Base-by-base conservation (phyloP, 2,329 filamentous ascomycete genomes). In the Acrodontium crateriforme region DNA sequence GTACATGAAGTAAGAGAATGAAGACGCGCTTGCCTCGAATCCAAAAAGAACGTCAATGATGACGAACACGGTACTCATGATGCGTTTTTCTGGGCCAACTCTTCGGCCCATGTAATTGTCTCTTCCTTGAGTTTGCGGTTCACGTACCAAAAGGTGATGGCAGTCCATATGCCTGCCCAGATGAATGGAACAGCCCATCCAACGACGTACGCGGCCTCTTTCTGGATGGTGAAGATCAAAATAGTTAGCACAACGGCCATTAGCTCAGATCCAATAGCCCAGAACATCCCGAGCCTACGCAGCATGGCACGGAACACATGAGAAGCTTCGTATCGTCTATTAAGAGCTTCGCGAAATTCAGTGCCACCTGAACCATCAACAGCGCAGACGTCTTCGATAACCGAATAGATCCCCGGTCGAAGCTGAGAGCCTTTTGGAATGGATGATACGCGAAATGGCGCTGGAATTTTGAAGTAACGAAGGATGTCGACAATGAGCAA, bases 341-440 rank as follows among this genome's bases (percentile, higher is more conserved):
- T 66, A 18, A 69, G 50, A 3, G 59, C 47, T 39, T 67, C 60
- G 22, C 65, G 54, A 49, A 62, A 69, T 30, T 60, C 60, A 5
- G 63, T 68, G 5, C 62, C 62, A 13, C 65, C 65, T 9, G 52
- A 56, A 4, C 65, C 65, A 34, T 69, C 65, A 4, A 68, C 65
- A 3, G 63, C 63, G 22, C 59, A 56, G 15, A 69, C 52, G 38
- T 69, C 65, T 34, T 69, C 65, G 36, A 69, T 64, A 37, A 69
- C 54, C 6, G 56, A 56, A 47, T 69, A 69, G 36, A 69, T 63
- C 1, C 62, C 62, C 0, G 65, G 65, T 2, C 65, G 62, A 2
- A 69, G 52, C 24, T 62, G 60, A 0, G 61, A 55, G 22, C 63
- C 63, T 23, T 56, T 50, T 3, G 64, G 65, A 1, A 68, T 55